Percentiles rank a stretch among this genome's conserved stretches.
Evolutionary conservation across 1,284 basidiomycete species (phyloP).

Genomic region (Sporisorium graminicola): DNA sequence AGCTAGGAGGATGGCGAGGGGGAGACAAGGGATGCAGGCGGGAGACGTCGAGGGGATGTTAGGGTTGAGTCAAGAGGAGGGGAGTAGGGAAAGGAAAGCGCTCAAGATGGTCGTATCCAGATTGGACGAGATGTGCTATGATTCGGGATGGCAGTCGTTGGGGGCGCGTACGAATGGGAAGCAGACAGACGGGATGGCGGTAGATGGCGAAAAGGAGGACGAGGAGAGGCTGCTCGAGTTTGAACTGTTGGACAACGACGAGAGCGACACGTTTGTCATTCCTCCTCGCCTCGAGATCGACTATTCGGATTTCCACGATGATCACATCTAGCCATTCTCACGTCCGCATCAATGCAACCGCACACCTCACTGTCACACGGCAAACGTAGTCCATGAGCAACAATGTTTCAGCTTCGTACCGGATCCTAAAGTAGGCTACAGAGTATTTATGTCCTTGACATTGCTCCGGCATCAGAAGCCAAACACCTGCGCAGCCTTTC

Average conservation of each 20-base stretch:
- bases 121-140: not conserved
- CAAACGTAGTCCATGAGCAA: not conserved
- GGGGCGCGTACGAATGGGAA: not conserved
- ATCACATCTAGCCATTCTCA: slow-evolving; percentile 22
- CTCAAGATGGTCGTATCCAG: not conserved
- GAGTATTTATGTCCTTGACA: too few species aligned
- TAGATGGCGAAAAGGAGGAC: not conserved
- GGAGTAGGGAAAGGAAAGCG: not conserved
- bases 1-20: too few species aligned
- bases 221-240: slow-evolving; percentile 19
- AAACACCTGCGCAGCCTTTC: slow-evolving; percentile 21
- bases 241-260: slow-evolving; percentile 50
- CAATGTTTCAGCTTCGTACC: not conserved
- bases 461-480: slow-evolving; percentile 18
- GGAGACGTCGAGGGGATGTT: not conserved
- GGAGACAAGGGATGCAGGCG: not conserved
- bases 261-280: slow-evolving; percentile 51
- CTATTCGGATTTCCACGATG: slow-evolving; percentile 41
- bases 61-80: not conserved
- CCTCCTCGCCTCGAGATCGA: slow-evolving; percentile 59
- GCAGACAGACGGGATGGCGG: not conserved
- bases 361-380: not conserved
- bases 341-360: not conserved
- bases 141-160: slow-evolving; percentile 14
- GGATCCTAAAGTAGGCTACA: not conserved